Evolutionary conservation across 306 rosid genomes (phyloP).

Genomic region (Delonix regia): DNA sequence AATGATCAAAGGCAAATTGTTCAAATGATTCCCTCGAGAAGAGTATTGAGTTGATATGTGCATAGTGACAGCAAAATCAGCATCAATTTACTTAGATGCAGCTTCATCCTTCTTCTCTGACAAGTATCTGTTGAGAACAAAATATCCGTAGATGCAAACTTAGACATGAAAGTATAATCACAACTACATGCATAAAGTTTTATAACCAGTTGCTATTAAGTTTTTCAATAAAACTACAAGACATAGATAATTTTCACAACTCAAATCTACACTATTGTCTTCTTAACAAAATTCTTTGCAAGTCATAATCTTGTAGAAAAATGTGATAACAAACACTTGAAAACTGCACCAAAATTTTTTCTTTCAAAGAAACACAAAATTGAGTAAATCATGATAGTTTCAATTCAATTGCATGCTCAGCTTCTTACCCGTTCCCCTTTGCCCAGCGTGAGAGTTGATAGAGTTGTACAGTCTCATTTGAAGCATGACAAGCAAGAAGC

Average conservation of each 20-base stretch:
- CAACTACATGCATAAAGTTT: conserved; percentile 10
- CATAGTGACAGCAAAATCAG: not conserved
- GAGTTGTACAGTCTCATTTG: conserved; percentile 77
- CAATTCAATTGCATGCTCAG: not conserved
- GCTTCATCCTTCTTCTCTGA: conserved; percentile 42
- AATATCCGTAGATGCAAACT: conserved; percentile 23
- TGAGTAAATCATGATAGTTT: not conserved
- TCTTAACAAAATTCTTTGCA: not conserved
- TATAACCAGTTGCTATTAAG: not conserved
- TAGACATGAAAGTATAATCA: conserved; percentile 2
- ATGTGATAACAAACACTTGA: not conserved
- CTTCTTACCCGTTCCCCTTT: conserved; percentile 57
- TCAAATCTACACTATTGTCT: not conserved
- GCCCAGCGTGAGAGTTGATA: conserved; percentile 73
- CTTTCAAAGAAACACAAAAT: not conserved
- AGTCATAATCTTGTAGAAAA: not conserved
- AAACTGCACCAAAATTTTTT: not conserved
- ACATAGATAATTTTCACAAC: not conserved
- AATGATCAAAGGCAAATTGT: conserved; percentile 27
- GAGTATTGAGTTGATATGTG: not conserved
- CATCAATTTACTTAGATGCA: conserved; percentile 40
- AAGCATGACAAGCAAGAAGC: conserved; percentile 68
- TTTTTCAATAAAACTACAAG: not conserved
- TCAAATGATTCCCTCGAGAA: conserved; percentile 15
- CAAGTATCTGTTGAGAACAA: conserved; percentile 35